Conservation (phyloP, 148 eudicot genomes). For the Cornus suecica region DNA sequence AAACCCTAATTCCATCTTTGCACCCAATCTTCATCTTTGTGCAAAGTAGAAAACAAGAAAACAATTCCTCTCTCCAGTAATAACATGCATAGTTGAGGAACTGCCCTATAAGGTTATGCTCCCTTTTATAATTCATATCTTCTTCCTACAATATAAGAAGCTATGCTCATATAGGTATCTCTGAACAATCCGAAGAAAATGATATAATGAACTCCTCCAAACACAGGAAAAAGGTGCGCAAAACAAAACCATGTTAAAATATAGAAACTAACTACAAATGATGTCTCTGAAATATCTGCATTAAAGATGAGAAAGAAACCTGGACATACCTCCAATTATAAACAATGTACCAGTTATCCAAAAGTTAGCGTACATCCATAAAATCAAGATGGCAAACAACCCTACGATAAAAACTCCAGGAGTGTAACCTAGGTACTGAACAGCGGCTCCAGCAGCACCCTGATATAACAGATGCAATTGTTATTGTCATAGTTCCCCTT, state of each 20-base stretch:
- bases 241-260: too few relatives aligned
- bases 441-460: constrained; percentile 90
- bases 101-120: too few relatives aligned
- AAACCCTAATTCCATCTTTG: too few relatives aligned
- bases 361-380: constrained; percentile 99
- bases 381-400: constrained; percentile 74
- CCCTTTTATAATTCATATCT: too few relatives aligned
- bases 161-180: too few relatives aligned
- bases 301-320: constrained; percentile 11
- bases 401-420: constrained; percentile 98
- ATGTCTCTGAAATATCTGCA: not conserved
- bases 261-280: not conserved
- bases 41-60: too few relatives aligned
- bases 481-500: constrained; percentile 13
- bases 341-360: constrained; percentile 92
- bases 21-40: too few relatives aligned
- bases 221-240: not conserved
- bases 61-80: too few relatives aligned
- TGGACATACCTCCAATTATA: constrained; percentile 81
- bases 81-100: too few relatives aligned
- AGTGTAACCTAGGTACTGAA: constrained; percentile 89
- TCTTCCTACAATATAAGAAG: too few relatives aligned
- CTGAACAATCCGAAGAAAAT: not conserved
- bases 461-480: constrained; percentile 44
- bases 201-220: not conserved